Conservation (phyloP, 2,329 filamentous ascomycete species). For the Bertia moriformis region DNA sequence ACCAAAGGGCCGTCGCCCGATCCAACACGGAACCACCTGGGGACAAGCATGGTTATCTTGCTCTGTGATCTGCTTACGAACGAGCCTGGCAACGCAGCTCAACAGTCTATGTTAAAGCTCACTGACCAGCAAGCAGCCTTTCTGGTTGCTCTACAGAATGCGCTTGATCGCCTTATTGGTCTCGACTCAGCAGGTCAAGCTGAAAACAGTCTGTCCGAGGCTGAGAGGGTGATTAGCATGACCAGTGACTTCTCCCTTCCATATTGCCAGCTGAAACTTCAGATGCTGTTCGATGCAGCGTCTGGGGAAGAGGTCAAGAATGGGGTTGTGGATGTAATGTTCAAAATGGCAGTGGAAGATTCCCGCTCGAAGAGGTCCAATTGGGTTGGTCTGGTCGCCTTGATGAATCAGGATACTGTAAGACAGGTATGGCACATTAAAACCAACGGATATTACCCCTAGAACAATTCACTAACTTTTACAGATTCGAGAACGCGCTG, state of each 20-base stretch:
- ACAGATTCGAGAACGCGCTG: constrained; percentile 21
- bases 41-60: neutral
- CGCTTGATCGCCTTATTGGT: neutral
- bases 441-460: too few relatives aligned
- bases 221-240: constrained; percentile 16
- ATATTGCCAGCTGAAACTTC: constrained; percentile 23
- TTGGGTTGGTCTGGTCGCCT: constrained; percentile 20
- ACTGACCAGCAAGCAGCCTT: neutral
- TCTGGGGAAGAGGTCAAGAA: constrained; percentile 6
- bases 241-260: constrained; percentile 24
- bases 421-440: constrained; percentile 14
- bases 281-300: constrained; percentile 18
- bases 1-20: too few relatives aligned
- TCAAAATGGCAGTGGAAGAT: constrained; percentile 19
- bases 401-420: constrained; percentile 19
- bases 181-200: neutral
- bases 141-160: neutral
- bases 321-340: constrained; percentile 18
- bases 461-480: constrained; percentile 3
- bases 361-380: constrained; percentile 15
- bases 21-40: neutral
- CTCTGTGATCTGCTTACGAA: neutral
- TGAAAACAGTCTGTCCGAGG: constrained; percentile 8
- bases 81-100: neutral
- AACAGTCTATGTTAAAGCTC: neutral